Conservation (phyloP, 2,329 filamentous ascomycete genomes). For the Tolypocladium album region DNA sequence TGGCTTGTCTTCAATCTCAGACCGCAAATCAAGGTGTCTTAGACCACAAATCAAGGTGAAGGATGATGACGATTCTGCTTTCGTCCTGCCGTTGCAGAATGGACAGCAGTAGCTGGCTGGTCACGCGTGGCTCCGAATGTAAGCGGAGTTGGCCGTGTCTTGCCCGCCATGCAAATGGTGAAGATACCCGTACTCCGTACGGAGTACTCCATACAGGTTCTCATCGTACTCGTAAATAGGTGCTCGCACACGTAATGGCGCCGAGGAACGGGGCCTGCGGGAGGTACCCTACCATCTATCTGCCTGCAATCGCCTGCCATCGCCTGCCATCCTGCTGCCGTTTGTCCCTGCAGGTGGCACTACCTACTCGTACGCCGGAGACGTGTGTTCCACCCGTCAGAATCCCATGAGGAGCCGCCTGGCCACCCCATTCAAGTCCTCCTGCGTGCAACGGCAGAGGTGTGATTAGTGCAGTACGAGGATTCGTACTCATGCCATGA, state of each 20-base stretch:
- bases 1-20: not conserved
- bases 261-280: not conserved
- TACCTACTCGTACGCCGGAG: too few species aligned
- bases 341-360: constrained; percentile 1
- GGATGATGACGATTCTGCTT: not conserved
- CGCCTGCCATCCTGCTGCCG: not conserved
- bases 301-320: too few species aligned
- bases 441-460: not conserved
- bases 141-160: not conserved
- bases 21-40: not conserved
- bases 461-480: not conserved
- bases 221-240: too few species aligned
- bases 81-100: not conserved
- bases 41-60: not conserved
- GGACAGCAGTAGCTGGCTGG: not conserved
- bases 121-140: not conserved
- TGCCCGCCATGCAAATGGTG: not conserved
- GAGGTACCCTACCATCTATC: not conserved
- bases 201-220: too few species aligned
- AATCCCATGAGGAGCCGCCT: not conserved
- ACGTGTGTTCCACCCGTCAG: not conserved
- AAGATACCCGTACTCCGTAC: not conserved
- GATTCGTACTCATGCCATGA: not conserved
- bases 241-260: not conserved
- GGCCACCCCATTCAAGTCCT: not conserved